Evolutionary conservation across 257 asterid species (phyloP), one percentile per base, ranked within the genome.

Genomic region (Echites panduratus): DNA sequence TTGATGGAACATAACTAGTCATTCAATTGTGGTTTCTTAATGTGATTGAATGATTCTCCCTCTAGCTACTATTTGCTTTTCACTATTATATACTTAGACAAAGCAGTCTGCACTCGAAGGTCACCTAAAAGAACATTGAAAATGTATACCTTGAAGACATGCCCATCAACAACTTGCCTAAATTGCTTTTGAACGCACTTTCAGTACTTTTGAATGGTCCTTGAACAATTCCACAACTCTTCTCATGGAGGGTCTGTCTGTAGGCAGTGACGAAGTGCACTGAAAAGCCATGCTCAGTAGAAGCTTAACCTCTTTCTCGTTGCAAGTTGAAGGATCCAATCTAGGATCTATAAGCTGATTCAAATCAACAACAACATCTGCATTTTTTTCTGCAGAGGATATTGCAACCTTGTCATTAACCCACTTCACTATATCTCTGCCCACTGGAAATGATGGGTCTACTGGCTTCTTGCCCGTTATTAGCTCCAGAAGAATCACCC

Each of bases 241-340:
- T 85, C 92, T 85, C 97, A 91, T 89, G 78, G 97, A 86, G 9
- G 97, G 97, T 75, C 97, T 83, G 79, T 81, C 80, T 50, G 76
- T 61, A 8, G 97, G 96, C 75, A 81, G 78, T 54, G 83, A 84
- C 11, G 90, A 83, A 35, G 86, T 85, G 76, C 97, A 91, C 20
- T 77, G 82, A 62, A 86, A 73, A 53, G 94, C 92, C 73, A 91
- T 88, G 20, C 86, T 81, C 66, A 91, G 53, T 32, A 87, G 81
- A 77, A 64, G 81, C 80, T 74, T 83, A 71, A 87, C 85, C 80
- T 87, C 87, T 20, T 79, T 73, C 56, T 79, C 76, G 4, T 86
- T 79, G 29, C 82, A 56, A 13, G 79, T 49, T 0, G 85, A 82
- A 5, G 75, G 77, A 10, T 84, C 76, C 84, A 91, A 82, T 78